Base-by-base conservation (phyloP, 23 red algal genomes). In the Cyanidiococcus yangmingshanensis region DNA sequence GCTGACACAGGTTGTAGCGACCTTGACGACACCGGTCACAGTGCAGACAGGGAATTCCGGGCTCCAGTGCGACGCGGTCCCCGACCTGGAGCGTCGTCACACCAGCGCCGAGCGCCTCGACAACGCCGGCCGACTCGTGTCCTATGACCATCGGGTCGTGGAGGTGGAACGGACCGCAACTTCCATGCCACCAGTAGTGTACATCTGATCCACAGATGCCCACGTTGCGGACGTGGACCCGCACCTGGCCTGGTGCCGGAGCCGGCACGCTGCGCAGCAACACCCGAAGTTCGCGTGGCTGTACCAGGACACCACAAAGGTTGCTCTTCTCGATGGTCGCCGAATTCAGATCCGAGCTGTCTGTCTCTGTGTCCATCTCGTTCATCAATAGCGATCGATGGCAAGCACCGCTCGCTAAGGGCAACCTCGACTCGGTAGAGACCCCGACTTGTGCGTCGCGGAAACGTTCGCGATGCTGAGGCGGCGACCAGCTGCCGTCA, bases 141-240 rank as follows among this genome's bases (percentile, higher is more conserved):
- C 90, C 90, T 0, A 95, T 76, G 40, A 89, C 78, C 90, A 95
- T 95, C 24, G 90, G 84, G 30, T 79, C 80, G 54, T 82, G 80
- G 21, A 88, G 30, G 21, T 85, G 58, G 35, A 88, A 95, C 41
- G 76, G 59, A 38, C 90, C 90, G 34, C 87, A 88, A 38, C 79
- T 58, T 32, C 90, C 90, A 57, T 95, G 68, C n/a, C 58, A 79
- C 80, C 76, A 84, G 38, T 95, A 95, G 45, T 95, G 85, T 29
- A 88, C 90, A 75, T 95, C 90, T 32, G 85, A 89, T 15, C 82
- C 82, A 79, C 90, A 95, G 18, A 95, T 95, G 26, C 90, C 85
- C 26, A 95, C 90, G 38, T 67, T 80, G 2, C 75, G 41, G 59
- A 95, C 77, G 17, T 75, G 79, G 34, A 95, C 41, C 33, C 84